phyloP scores from a whole-genome alignment of 1,139 yeast species.

The Diutina mesorugosa region DNA sequence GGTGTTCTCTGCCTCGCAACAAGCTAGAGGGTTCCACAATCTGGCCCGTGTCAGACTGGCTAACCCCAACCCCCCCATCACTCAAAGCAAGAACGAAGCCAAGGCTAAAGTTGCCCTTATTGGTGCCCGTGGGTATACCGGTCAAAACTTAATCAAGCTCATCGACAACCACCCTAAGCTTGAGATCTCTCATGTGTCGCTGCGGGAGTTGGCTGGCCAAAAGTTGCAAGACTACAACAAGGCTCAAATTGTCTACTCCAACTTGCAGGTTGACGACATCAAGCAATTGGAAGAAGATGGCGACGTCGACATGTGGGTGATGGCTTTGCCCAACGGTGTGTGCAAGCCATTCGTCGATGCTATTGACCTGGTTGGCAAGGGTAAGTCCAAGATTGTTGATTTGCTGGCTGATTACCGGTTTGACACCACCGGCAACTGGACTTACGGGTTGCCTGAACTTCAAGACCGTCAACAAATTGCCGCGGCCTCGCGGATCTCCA shows the following conservation, averaged over 20 bases:
- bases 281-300: conserved; percentile 60
- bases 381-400: conserved; percentile 72
- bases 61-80: conserved; percentile 65
- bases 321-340: conserved; percentile 98
- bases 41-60: conserved; percentile 13
- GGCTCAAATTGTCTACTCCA: conserved; percentile 66
- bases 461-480: conserved; percentile 55
- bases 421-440: conserved; percentile 80
- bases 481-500: conserved; percentile 72
- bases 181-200: conserved; percentile 85
- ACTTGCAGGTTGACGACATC: conserved; percentile 80
- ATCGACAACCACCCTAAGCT: conserved; percentile 80
- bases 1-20: conserved; percentile 23
- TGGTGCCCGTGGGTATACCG: conserved; percentile 98
- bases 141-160: conserved; percentile 80
- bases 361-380: conserved; percentile 50
- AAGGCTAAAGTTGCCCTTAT: conserved; percentile 76
- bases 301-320: conserved; percentile 92
- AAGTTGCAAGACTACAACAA: conserved; percentile 80
- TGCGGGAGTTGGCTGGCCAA: conserved; percentile 87
- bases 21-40: conserved; percentile 28
- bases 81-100: conserved; percentile 45
- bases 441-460: conserved; percentile 83
- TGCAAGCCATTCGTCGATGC: conserved; percentile 96
- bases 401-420: conserved; percentile 93